Base-by-base conservation (phyloP, 495 filamentous ascomycete genomes). In the Penicillium roqueforti region DNA sequence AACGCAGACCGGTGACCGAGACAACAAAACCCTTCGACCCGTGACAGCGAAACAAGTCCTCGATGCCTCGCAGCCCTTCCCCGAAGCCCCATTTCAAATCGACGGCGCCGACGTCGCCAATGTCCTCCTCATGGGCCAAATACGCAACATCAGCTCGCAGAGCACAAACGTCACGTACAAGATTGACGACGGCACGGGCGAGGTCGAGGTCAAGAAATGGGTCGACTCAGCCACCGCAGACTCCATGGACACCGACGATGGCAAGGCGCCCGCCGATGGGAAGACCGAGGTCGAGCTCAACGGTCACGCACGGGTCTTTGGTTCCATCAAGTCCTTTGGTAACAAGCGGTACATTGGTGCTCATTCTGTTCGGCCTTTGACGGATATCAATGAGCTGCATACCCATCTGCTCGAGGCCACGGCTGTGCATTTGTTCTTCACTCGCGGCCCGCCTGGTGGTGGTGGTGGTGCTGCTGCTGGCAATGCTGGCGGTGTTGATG, bases 11-110 rank as follows among this genome's bases (percentile, higher is more conserved):
- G 53, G 59, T 23, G 68, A 71, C 47, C 50, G 63, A 47, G 81
- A 85, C 54, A 80, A 84, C 65, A 81, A 91, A 39, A 91, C 87
- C 44, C 80, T 98, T 54, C 86, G 92, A 40, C 91, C 93, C 0
- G 87, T 96, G 37, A 98, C 93, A 38, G 88, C 97, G 66, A 96
- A 96, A 68, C 93, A 98, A 73, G 78, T 96, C 39, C 74, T 90
- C 61, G 89, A 96, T 68, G 86, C 88, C 47, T 75, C 81, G 53
- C 85, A 88, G 62, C 75, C 85, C 10, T 85, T 87, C 70, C 82
- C 87, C 6, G 87, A 87, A 53, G 83, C 84, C 43, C 80, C 82
- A 23, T 89, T 89, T 77, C 83, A 82, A 44, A 83, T 97, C 60
- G 93, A 97, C 72, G 83, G 82, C 53, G 68, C 77, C 26, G 85